These are phyloP conservation scores for Rhizophagus clarus DNA, from an alignment of 192 early-diverging fungal genomes.

Conservation along the genomic window DNA sequence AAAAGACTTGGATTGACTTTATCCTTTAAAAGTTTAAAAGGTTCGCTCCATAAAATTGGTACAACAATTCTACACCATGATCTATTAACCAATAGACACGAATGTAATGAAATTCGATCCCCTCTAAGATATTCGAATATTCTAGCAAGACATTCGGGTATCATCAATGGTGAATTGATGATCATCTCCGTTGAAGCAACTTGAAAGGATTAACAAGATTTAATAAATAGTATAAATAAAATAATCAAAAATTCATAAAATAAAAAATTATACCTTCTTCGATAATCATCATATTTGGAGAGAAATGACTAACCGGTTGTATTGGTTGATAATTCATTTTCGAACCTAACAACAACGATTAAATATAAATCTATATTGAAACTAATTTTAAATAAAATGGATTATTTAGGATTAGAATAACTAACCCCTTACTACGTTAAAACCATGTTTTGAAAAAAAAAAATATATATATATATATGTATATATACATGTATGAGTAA, in stretches of 20 bases:
- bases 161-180: neutral
- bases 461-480: too few species aligned
- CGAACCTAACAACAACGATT: neutral
- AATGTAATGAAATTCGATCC: constrained; percentile 1
- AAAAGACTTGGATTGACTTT: neutral
- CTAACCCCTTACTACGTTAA: too few species aligned
- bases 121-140: neutral
- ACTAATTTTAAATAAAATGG: too few species aligned
- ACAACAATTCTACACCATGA: constrained; percentile 16
- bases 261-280: neutral
- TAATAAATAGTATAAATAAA: neutral
- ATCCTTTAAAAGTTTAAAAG: constrained; percentile 5
- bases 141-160: constrained; percentile 9
- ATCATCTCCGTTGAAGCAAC: neutral
- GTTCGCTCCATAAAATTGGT: constrained; percentile 8
- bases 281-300: neutral
- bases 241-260: neutral
- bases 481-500: neutral
- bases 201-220: neutral
- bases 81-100: neutral
- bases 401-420: too few species aligned
- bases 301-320: neutral
- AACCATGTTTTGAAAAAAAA: too few species aligned
- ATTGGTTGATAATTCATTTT: neutral
- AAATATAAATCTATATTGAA: neutral